Conservation (phyloP, 805 yeast species). For the Naumovozyma baii region DNA sequence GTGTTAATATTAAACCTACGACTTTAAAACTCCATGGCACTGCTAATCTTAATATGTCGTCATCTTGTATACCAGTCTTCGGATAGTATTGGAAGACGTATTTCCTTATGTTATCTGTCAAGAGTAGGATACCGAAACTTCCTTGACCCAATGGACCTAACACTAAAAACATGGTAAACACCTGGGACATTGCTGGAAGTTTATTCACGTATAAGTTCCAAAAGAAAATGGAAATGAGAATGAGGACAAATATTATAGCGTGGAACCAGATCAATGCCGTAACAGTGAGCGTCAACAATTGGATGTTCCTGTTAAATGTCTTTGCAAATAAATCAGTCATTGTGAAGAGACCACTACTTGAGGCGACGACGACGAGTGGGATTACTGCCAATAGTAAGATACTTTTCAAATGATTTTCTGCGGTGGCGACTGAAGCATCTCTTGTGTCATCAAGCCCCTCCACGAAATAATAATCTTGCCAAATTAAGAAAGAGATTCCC, state of each 20-base stretch:
- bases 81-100: slow-evolving; percentile 18
- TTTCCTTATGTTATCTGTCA: slow-evolving; percentile 37
- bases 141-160: slow-evolving; percentile 86
- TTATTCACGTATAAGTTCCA: slow-evolving; percentile 50
- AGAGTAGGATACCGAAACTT: slow-evolving; percentile 50
- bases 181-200: slow-evolving; percentile 44
- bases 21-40: slow-evolving; percentile 28
- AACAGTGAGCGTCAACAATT: slow-evolving; percentile 44
- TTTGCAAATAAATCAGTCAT: slow-evolving; percentile 35
- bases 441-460: slow-evolving; percentile 10
- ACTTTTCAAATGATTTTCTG: slow-evolving; percentile 40
- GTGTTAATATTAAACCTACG: slow-evolving; percentile 33
- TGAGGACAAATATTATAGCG: slow-evolving; percentile 53
- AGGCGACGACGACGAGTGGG: slow-evolving; percentile 64
- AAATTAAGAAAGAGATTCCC: slow-evolving; percentile 46
- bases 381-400: slow-evolving; percentile 67
- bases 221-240: slow-evolving; percentile 46
- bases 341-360: slow-evolving; percentile 52
- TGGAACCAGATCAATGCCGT: slow-evolving; percentile 57
- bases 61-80: slow-evolving; percentile 6
- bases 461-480: slow-evolving; percentile 28
- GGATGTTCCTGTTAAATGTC: slow-evolving; percentile 30
- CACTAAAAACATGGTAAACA: slow-evolving; percentile 67
- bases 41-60: slow-evolving; percentile 12
- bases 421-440: slow-evolving; percentile 11